Base-by-base conservation (phyloP, 148 eudicot species). In the Spergularia bocconei region DNA sequence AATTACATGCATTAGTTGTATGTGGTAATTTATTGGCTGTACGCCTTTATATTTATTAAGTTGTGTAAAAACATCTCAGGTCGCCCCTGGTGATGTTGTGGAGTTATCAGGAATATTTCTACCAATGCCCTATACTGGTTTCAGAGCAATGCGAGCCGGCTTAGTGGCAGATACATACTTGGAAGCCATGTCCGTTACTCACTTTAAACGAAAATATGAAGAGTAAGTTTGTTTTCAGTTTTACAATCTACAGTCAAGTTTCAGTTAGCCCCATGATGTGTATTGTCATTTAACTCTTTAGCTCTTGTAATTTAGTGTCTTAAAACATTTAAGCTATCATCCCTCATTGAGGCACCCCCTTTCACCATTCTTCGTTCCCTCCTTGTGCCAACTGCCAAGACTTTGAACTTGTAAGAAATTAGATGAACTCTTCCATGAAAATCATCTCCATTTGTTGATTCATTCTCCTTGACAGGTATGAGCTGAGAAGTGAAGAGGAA, bases 71-170 rank as follows among this genome's bases (percentile, higher is more conserved):
- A n/a, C 68, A 56, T 72, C 64, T 69, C 85, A 96, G 98, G 94
- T 92, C 60, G 80, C 95, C 74, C 99, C 99, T 68, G 99, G 99
- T 70, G 99, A 96, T 78, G 91, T 92, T 78, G 95, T 92, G 44
- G 99, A 92, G 81, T 74, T 92, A 71, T 92, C 99, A 20, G 99
- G 99, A 63, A 87, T 96, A 75, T 96, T 96, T 81, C 91, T 96
- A 67, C 99, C 99, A 54, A 92, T 92, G 48, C 98, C 99, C 64
- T 96, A 92, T 77, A 89, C 98, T 71, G 99, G 99, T 63, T 96
- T 96, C 79, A 86, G 97, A 84, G 99, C 99, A 74, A 84, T 96
- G 91, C 91, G 97, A 77, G 99, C 99, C 67, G 99, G 99, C 52
- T 83, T 96, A 78, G 97, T 96, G 72, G 99, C 99, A 66, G 99